Percentiles rank a stretch among this genome's conserved stretches.
These are phyloP conservation scores for Lyophyllum semitale DNA, from an alignment of 768 basidiomycete genomes.

Conservation along the genomic window DNA sequence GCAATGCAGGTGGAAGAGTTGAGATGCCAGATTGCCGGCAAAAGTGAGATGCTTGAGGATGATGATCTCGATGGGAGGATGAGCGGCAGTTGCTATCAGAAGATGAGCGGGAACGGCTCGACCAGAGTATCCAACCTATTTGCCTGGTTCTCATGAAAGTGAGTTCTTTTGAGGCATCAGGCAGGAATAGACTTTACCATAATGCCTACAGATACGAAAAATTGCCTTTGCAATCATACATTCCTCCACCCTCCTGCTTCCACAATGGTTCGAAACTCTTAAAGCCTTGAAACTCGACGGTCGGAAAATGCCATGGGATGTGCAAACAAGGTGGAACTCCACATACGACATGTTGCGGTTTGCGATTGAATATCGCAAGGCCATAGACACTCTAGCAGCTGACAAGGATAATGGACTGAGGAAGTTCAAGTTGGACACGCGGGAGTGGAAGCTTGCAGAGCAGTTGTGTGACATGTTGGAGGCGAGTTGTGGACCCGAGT, in stretches of 20 bases:
- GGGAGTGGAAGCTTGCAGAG: slow-evolving; percentile 28
- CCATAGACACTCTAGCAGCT: slow-evolving; percentile 23
- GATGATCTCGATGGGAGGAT: slow-evolving; percentile 27
- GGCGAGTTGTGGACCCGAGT: slow-evolving; percentile 18
- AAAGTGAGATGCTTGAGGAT: slow-evolving; percentile 16
- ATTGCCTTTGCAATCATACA: slow-evolving; percentile 5
- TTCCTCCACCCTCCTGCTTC: slow-evolving; percentile 9
- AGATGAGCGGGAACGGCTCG: slow-evolving; percentile 13
- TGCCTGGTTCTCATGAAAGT: slow-evolving; percentile 34
- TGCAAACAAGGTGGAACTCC: slow-evolving; percentile 32
- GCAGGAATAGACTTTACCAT: neutral
- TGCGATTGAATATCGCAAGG: slow-evolving; percentile 24
- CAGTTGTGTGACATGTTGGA: slow-evolving; percentile 28
- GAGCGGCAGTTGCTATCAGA: slow-evolving; percentile 8
- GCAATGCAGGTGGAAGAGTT: slow-evolving; percentile 11
- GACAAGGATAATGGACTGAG: slow-evolving; percentile 13
- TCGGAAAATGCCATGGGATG: slow-evolving; percentile 29
- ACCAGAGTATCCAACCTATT: slow-evolving; percentile 21
- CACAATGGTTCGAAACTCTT: slow-evolving; percentile 7
- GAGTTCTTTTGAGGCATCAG: neutral
- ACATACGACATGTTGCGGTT: slow-evolving; percentile 32
- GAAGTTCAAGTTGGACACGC: slow-evolving; percentile 15
- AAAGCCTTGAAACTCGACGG: slow-evolving; percentile 2
- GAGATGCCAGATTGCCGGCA: slow-evolving; percentile 7
- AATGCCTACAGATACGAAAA: neutral